Base-by-base conservation (phyloP, 23 red algal genomes). In the Chondrus crispus region DNA sequence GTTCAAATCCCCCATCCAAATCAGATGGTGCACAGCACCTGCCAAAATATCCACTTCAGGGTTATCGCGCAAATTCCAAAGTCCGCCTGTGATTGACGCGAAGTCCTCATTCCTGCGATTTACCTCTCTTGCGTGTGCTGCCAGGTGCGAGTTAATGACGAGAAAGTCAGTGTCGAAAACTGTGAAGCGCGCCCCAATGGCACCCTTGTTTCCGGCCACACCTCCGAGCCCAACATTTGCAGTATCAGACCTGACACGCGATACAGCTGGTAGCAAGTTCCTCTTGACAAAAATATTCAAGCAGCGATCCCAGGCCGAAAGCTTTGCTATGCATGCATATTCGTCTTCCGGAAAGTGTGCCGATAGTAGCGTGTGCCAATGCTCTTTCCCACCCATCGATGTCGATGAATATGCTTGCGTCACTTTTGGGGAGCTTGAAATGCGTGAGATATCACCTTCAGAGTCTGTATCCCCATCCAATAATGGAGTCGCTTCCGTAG, bases 1-100 rank as follows among this genome's bases (percentile, higher is more conserved):
- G 66, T 98, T 98, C 3, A 98, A 68, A 51, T 98, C 96, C 10
- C 96, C 96, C 80, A 98, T 90, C 87, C 89, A 95, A 84, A 98
- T 93, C 12, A 95, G 85, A 36, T 90, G 73, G 29, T 90, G 86
- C 48, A 90, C 72, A 63, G 86, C 58, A 48, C 58, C 40, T 2
- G 86, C 52, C 49, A 80, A 19, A 7, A 90, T 3, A 68, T 90
- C 68, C 4, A 68, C 58, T 8, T 68, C 35, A 24, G 70, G 18
- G 45, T 52, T 28, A 45, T 90, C 86, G 29, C 72, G 19, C 54
- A 90, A 68, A 62, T 79, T 68, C 19, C 35, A 14, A 19, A 90
- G 37, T 22, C 86, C 86, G 39, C 46, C 47, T 11, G 86, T 44
- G 53, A 90, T 90, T 37, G 74, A 79, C 18, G 86, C 36, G 47